Conservation (phyloP, 805 yeast genomes). For the Candida schatavii region DNA sequence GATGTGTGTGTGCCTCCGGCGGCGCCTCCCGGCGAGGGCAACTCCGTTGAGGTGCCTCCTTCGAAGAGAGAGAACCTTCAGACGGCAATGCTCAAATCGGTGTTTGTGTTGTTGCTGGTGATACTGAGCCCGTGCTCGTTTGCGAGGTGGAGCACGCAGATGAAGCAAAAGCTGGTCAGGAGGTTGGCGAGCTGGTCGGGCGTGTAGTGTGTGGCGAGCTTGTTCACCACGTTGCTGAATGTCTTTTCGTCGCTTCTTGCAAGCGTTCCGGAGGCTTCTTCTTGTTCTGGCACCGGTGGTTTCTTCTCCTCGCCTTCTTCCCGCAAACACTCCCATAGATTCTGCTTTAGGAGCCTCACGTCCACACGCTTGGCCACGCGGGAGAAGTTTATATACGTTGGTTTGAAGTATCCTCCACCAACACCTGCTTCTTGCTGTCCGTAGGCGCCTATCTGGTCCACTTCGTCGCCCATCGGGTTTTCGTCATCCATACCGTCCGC, state of each 20-base stretch:
- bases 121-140: conserved; percentile 76
- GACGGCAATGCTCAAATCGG: conserved; percentile 36
- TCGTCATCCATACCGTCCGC: neutral
- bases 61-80: no score
- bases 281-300: conserved; percentile 22
- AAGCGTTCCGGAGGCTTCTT: conserved; percentile 28
- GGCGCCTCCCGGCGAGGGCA: no score
- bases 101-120: conserved; percentile 41
- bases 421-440: conserved; percentile 2
- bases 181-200: conserved; percentile 59
- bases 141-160: conserved; percentile 79
- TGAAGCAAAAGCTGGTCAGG: conserved; percentile 82
- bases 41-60: no score
- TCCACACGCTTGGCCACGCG: conserved; percentile 78
- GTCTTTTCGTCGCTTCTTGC: conserved; percentile 5
- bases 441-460: conserved; percentile 2
- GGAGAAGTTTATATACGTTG: conserved; percentile 55
- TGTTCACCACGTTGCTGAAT: conserved; percentile 37
- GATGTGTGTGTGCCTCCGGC: no score
- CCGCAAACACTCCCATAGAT: conserved; percentile 62
- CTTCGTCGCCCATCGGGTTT: conserved; percentile 4
- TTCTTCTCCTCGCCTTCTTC: conserved; percentile 5
- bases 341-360: conserved; percentile 67
- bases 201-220: conserved; percentile 52
- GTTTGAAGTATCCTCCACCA: conserved; percentile 9